Evolutionary conservation across 108 stramenopile genomes (phyloP).

Genomic region (Nitzschia palea): DNA sequence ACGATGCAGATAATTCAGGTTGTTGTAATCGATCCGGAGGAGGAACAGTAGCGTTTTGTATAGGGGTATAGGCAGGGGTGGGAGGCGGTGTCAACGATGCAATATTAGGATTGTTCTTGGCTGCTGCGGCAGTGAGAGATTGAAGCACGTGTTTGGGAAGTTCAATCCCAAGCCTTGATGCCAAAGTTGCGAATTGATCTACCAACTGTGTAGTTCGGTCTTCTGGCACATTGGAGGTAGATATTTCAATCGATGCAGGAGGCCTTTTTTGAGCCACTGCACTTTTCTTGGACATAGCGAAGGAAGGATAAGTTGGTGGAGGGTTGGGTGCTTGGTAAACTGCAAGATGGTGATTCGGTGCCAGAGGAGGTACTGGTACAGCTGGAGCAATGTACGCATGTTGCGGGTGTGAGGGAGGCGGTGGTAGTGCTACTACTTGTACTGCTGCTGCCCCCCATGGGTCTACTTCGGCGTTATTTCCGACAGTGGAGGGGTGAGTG

Average conservation of each 20-base stretch:
- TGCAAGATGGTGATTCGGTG: not conserved
- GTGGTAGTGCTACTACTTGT: not conserved
- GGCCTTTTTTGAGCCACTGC: not conserved
- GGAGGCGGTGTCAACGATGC: conserved; percentile 19
- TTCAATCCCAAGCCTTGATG: conserved; percentile 53
- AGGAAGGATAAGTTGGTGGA: not conserved
- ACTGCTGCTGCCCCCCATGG: not conserved
- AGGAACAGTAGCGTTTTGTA: not conserved
- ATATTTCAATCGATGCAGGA: conserved; percentile 4
- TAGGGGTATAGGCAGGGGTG: not conserved
- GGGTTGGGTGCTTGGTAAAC: not conserved
- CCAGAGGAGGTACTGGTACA: not conserved
- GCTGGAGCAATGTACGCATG: not conserved
- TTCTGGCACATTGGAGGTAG: conserved; percentile 3
- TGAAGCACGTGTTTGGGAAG: conserved; percentile 42
- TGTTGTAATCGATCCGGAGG: not conserved
- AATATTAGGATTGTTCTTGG: conserved; percentile 22
- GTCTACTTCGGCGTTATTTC: not conserved
- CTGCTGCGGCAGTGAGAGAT: conserved; percentile 38
- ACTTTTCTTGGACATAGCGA: not conserved
- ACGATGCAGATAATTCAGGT: not conserved
- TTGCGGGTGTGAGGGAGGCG: not conserved
- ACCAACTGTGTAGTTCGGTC: conserved; percentile 44
- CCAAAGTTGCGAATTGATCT: conserved; percentile 58
- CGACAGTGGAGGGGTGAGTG: not conserved